Base-by-base conservation (phyloP, 2,329 filamentous ascomycete genomes). In the Ophiosphaerella korrae region DNA sequence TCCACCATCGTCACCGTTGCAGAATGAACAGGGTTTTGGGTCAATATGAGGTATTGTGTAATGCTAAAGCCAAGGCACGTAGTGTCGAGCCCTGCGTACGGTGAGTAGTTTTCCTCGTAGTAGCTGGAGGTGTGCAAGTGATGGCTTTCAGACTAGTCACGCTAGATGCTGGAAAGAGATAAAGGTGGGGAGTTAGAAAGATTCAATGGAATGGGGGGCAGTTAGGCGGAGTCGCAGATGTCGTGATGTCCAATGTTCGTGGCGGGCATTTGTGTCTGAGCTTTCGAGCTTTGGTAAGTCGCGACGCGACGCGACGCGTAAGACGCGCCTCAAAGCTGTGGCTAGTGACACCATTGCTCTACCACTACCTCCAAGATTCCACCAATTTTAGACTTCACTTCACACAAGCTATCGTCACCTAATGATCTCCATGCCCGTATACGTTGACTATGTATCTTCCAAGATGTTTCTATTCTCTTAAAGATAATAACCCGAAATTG, bases 181-280 rank as follows among this genome's bases (percentile, higher is more conserved):
- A 24, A 29, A 11, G 7, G 26, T 11, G 11, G 11, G 26, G 7
- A 29, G 7, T 6, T 29, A 11, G 26, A 29, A 29, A 29, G 11
- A 6, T 11, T 29, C 26, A 29, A 8, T 29, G 26, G 11, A 11
- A 29, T 29, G 11, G 7, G 7, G 7, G 26, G 23, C 21, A 29
- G 34, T 12, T 8, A 26, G 3, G 34, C 29, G 24, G 23, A 34
- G 6, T 24, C 40, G 29, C 18, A 11, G 2, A 14, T 7, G 38
- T 42, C 8, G 41, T 14, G 7, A 16, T 31, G 42, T 40, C 35
- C 24, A 29, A 40, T 44, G 34, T 44, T 35, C 47, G 47, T 50
- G 47, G 55, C 49, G 48, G 52, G 50, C 40, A 54, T 37, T 32
- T 21, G 39, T 31, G 45, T 48, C 45, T 42, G 36, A 52, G 52